Conservation (phyloP, 2,329 filamentous ascomycete species). For the Verticillium albo-atrum region DNA sequence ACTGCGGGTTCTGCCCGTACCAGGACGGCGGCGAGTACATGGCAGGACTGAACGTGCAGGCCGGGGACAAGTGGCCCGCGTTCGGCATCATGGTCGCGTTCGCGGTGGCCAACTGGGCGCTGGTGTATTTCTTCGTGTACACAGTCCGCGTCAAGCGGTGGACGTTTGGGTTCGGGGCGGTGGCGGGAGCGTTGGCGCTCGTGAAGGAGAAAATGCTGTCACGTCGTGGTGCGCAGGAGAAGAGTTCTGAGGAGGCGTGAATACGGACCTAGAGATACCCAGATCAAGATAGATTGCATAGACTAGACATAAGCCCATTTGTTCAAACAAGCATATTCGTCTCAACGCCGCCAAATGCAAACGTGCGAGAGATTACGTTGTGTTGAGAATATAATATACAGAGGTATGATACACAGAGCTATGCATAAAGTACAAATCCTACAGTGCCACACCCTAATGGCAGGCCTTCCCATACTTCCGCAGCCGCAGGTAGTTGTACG, state of each 20-base stretch:
- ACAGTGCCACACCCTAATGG: slow-evolving; percentile 20
- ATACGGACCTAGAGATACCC: neutral
- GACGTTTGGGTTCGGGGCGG: slow-evolving; percentile 60
- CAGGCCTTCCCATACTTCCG: slow-evolving; percentile 43
- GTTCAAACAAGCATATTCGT: neutral
- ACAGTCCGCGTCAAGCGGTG: slow-evolving; percentile 66
- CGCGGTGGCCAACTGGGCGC: slow-evolving; percentile 62
- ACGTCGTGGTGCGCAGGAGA: neutral
- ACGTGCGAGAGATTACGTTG: no score
- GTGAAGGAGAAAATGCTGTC: neutral
- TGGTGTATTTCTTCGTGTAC: slow-evolving; percentile 77
- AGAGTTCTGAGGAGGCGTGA: neutral
- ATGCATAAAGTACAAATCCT: no score
- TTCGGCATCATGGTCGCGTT: slow-evolving; percentile 72
- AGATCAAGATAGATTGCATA: neutral
- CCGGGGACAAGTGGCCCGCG: slow-evolving; percentile 57
- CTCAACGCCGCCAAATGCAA: neutral
- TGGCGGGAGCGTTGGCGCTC: no score
- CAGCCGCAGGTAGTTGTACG: slow-evolving; percentile 48
- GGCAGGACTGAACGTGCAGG: slow-evolving; percentile 43
- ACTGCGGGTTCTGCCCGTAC: slow-evolving; percentile 70
- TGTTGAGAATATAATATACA: neutral
- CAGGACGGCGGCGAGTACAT: slow-evolving; percentile 56
- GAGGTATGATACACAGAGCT: no score
- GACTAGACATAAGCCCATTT: neutral